Evolutionary conservation across 2,329 filamentous ascomycete species (phyloP).

Genomic region (Leptographium galeiforme): DNA sequence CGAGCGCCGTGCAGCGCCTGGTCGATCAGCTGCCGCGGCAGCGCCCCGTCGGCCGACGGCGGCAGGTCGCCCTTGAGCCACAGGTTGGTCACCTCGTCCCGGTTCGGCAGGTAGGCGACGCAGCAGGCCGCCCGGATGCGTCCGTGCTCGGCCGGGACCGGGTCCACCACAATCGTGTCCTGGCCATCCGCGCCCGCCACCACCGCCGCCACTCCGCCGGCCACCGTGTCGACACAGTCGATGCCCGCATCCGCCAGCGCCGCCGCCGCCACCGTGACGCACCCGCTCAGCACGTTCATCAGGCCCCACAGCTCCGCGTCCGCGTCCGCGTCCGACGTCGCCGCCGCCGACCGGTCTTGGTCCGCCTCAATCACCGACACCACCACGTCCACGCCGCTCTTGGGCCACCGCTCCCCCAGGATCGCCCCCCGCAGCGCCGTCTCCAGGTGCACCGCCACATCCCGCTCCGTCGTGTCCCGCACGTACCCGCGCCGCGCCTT

Average conservation of each 20-base stretch:
- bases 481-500: conserved; percentile 72
- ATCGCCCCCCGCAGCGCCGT: conserved; percentile 79
- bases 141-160: conserved; percentile 66
- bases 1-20: conserved; percentile 27
- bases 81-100: conserved; percentile 86
- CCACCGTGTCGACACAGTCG: conserved; percentile 82
- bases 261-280: conserved; percentile 85
- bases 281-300: conserved; percentile 84
- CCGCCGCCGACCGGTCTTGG: conserved; percentile 50
- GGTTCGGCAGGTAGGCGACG: conserved; percentile 71
- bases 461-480: conserved; percentile 72
- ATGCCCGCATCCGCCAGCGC: conserved; percentile 91
- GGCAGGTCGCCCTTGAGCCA: conserved; percentile 71
- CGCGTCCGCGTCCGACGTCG: conserved; percentile 18
- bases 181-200: conserved; percentile 17
- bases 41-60: conserved; percentile 22
- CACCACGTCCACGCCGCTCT: conserved; percentile 90
- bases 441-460: conserved; percentile 82
- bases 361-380: conserved; percentile 90
- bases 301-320: conserved; percentile 63
- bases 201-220: conserved; percentile 78
- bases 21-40: conserved; percentile 28
- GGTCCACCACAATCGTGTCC: conserved; percentile 53
- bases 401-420: conserved; percentile 94
- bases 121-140: conserved; percentile 73